Percentiles rank a stretch among this genome's conserved stretches.
These are phyloP conservation scores for Curvularia verruculosa DNA, from an alignment of 2,329 filamentous ascomycete species.

Conservation along the genomic window DNA sequence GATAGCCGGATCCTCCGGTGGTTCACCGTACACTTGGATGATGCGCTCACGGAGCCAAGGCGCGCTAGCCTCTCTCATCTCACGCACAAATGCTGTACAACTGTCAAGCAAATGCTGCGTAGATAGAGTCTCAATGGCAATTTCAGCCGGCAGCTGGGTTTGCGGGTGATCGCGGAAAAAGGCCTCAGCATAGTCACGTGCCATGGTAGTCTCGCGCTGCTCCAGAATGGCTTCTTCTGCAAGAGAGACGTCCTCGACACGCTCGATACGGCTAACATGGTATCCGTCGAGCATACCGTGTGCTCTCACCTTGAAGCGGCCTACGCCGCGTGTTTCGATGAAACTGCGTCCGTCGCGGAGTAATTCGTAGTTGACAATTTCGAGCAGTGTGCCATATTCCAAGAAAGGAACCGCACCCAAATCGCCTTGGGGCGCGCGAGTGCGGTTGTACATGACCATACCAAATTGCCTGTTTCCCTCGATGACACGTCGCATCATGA, in stretches of 20 bases:
- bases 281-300: conserved; percentile 77
- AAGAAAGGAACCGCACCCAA: conserved; percentile 65
- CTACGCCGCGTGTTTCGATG: conserved; percentile 77
- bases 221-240: conserved; percentile 81
- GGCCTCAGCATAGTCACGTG: conserved; percentile 44
- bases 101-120: conserved; percentile 73
- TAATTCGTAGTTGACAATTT: conserved; percentile 74
- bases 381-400: conserved; percentile 77
- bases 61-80: conserved; percentile 71
- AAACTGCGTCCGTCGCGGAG: conserved; percentile 82
- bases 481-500: conserved; percentile 84
- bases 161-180: conserved; percentile 44
- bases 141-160: conserved; percentile 27
- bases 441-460: conserved; percentile 75
- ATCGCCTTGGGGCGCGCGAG: conserved; percentile 59
- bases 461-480: conserved; percentile 79
- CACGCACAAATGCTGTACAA: conserved; percentile 69
- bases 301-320: conserved; percentile 74
- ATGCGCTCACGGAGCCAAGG: conserved; percentile 77
- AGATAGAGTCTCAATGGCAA: conserved; percentile 63
- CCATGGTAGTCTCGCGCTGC: conserved; percentile 65
- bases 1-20: conserved; percentile 73
- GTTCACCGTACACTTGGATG: conserved; percentile 75
- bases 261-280: conserved; percentile 73
- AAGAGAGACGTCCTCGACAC: conserved; percentile 80